A percentile compares a stretch with the other conserved stretches of the same genome.
Conservation (phyloP, 768 basidiomycete genomes). For the Leccinum subtestaceum region DNA sequence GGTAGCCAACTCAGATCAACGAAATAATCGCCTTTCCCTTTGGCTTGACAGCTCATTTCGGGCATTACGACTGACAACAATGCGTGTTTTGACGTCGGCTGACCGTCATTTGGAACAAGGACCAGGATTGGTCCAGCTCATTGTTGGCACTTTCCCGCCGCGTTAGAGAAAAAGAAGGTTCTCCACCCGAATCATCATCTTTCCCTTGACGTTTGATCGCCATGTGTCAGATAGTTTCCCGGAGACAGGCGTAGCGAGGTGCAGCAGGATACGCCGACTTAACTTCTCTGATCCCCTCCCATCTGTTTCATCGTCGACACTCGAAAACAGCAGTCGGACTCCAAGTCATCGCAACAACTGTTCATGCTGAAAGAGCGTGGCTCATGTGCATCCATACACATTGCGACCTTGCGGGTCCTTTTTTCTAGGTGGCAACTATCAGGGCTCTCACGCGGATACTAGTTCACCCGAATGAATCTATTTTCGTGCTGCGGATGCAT, state of each 20-base stretch:
- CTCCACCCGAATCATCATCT: slow-evolving; percentile 9
- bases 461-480: background rate
- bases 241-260: slow-evolving; percentile 19
- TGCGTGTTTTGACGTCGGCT: slow-evolving; percentile 25
- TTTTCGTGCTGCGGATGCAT: background rate
- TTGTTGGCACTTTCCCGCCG: slow-evolving; percentile 22
- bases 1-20: background rate
- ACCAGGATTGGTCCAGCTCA: slow-evolving; percentile 21
- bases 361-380: background rate
- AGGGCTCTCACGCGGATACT: slow-evolving; percentile 7
- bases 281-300: background rate
- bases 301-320: slow-evolving; percentile 29
- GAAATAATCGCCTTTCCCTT: background rate
- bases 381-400: background rate
- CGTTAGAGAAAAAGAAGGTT: slow-evolving; percentile 1
- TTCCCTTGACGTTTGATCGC: slow-evolving; percentile 27
- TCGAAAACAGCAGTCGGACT: slow-evolving; percentile 3
- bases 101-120: slow-evolving; percentile 10
- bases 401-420: background rate
- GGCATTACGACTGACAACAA: slow-evolving; percentile 14
- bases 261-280: slow-evolving; percentile 16
- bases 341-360: slow-evolving; percentile 15
- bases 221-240: slow-evolving; percentile 21
- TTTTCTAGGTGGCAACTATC: background rate
- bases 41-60: slow-evolving; percentile 26